Base-by-base conservation (phyloP, 164 flowering plant species). In the Chimonanthus praecox region DNA sequence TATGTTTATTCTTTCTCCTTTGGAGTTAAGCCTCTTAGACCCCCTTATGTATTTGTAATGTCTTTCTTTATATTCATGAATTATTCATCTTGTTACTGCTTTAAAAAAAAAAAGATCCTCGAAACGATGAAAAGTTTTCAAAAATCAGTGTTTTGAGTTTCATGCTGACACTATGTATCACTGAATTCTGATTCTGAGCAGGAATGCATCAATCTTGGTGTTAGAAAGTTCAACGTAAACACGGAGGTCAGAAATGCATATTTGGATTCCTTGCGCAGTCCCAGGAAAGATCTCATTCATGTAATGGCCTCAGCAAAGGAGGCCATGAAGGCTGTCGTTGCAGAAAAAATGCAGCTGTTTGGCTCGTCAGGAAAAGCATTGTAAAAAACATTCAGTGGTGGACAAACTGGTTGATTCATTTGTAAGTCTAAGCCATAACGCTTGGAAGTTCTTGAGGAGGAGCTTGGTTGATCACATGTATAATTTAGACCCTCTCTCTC, bases 181-280 rank as follows among this genome's bases (percentile, higher is more conserved):
- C 33, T 33, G 33, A 16, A 62, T n/a, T 5, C 68, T 66, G 47
- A 43, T 45, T 44, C 1, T 66, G 68, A 64, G 79, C 88, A 96
- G 99, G 92, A 78, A 76, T 92, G 99, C 78, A 92, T 94, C 48
- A 82, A 83, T 66, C 85, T 69, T 2, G 99, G 99, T 3, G 89
- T 96, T 67, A 88, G 86, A 73, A 96, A 96, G 84, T 94, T 96
- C 88, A 96, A 96, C 20, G 98, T 94, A 64, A 96, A 96, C 80
- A 96, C 99, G 3, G 99, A 96, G 80, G 96, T 96, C 21, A 82
- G 99, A 45, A 87, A 84, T 75, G 99, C 99, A 47, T 94, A 92
- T 85, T 81, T 94, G 92, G 93, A 89, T 43, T 83, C 92, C n/a
- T 78, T 96, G 71, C 77, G 71, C 48, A 82, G 45, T 67, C 85